Evolutionary conservation across 2,329 filamentous ascomycete genomes (phyloP), one percentile per base, ranked within the genome.

Genomic region (Penicillium sp.): DNA sequence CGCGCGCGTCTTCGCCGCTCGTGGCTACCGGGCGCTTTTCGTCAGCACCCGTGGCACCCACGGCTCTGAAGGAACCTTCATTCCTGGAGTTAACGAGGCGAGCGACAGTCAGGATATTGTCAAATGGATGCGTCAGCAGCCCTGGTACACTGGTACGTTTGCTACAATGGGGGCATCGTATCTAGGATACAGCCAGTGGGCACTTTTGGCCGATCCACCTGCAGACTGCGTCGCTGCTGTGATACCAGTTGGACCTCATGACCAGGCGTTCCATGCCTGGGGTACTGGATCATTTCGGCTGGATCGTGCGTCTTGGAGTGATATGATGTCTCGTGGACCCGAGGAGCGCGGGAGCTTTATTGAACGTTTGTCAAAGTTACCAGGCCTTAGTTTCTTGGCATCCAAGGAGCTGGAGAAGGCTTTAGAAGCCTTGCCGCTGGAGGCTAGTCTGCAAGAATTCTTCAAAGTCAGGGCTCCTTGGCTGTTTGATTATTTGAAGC

Each of bases 111-210:
- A 62, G 27, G 61, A 62, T 44, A 62, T 62, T 2, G 61, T 62
- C 14, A 43, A 13, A 16, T 62, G 61, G 61, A 62, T 62, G 58
- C 58, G 58, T 14, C 55, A 57, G 19, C 61, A 62, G 37, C 21
- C 58, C 29, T 62, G 61, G 61, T 62, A 62, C 43, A 56, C 43
- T 9, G 61, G 61, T 16, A 59, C 55, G 3, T 62, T 62, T 54
- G 61, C 61, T 3, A 62, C 61, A 3, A 25, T 61, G 25, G 61
- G 61, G 1, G 14, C 58, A 4, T 62, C 61, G 21, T 62, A 62
- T 52, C 54, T 62, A 1, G 61, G 61, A 8, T 62, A 62, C 37
- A 61, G 61, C 31, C 61, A 62, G 26, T 62, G 59, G 58, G 61
- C 61, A 16, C 55, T 62, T 43, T 53, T 62, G 21, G 53, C 48